These are phyloP conservation scores for Apiotrichum akiyoshidainum DNA, from an alignment of 1,284 basidiomycete species.

Conservation along the genomic window DNA sequence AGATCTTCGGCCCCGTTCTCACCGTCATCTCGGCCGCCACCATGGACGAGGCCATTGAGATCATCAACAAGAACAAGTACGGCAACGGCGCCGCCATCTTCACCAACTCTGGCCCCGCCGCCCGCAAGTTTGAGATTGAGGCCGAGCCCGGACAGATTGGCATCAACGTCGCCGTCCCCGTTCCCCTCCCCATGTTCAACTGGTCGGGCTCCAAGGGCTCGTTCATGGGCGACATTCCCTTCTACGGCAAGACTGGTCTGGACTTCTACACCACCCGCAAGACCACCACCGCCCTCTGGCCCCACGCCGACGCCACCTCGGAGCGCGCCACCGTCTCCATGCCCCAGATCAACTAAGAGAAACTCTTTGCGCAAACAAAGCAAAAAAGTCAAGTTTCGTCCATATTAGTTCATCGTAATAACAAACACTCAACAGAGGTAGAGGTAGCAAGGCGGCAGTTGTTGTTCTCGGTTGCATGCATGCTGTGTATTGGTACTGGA, in stretches of 20 bases:
- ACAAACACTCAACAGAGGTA: not conserved
- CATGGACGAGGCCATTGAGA: slow-evolving; percentile 83
- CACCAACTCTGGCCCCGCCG: slow-evolving; percentile 93
- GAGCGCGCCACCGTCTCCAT: slow-evolving; percentile 37
- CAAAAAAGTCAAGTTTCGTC: not conserved
- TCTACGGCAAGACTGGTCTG: slow-evolving; percentile 69
- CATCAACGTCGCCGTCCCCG: slow-evolving; percentile 87
- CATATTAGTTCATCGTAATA: slow-evolving; percentile 1
- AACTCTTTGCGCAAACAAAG: not conserved
- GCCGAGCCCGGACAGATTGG: slow-evolving; percentile 91
- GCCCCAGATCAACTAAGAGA: slow-evolving; percentile 43
- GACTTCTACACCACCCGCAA: slow-evolving; percentile 47
- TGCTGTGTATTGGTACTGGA: slow-evolving; percentile 18
- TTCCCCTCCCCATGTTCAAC: slow-evolving; percentile 74
- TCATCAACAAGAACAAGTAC: slow-evolving; percentile 85
- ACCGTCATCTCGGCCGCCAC: slow-evolving; percentile 75
- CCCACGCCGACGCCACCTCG: slow-evolving; percentile 40
- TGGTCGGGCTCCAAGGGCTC: slow-evolving; percentile 62
- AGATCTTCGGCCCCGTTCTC: slow-evolving; percentile 93
- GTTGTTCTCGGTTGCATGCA: slow-evolving; percentile 20
- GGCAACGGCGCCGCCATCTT: slow-evolving; percentile 94
- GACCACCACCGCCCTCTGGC: slow-evolving; percentile 45
- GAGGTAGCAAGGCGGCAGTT: slow-evolving; percentile 3
- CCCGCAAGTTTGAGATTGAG: slow-evolving; percentile 84
- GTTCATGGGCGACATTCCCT: slow-evolving; percentile 80